These are phyloP conservation scores for Omphalea diandra DNA, from an alignment of 441 rosid genomes.

Conservation along the genomic window DNA sequence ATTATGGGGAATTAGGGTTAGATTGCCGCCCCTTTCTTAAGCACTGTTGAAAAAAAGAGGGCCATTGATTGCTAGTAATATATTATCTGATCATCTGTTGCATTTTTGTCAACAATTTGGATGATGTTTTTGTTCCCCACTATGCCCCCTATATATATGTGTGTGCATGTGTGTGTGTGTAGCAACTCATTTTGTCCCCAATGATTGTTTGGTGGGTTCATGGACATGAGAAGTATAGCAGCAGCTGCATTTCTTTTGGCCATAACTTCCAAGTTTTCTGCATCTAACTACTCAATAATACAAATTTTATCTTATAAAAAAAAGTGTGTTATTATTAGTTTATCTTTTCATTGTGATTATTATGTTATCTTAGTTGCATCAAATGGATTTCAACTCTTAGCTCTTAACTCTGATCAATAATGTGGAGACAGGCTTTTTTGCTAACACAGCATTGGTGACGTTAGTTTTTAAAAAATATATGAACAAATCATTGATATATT, in stretches of 20 bases:
- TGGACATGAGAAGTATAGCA: not conserved
- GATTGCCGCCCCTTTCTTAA: not conserved
- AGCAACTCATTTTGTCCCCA: constrained; percentile 7
- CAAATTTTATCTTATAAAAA: no score
- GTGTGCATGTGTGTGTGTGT: no score
- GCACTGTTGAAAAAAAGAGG: not conserved
- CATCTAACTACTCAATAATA: no score
- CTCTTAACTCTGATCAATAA: no score
- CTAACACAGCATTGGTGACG: no score
- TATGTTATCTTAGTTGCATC: no score
- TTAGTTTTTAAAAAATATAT: no score
- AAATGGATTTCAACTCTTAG: no score
- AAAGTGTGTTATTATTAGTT: no score
- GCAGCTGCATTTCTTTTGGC: not conserved
- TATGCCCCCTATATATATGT: not conserved
- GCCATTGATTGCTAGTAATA: not conserved
- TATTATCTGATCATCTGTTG: not conserved
- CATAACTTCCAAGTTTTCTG: not conserved
- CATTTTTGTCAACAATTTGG: not conserved
- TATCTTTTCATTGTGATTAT: no score
- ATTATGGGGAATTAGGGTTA: not conserved
- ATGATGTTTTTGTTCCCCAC: not conserved
- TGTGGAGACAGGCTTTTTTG: no score
- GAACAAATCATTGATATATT: no score
- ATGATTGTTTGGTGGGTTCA: constrained; percentile 15